Base-by-base conservation (phyloP, 169 alveolate genomes). In the Amoebophrya sp. region DNA sequence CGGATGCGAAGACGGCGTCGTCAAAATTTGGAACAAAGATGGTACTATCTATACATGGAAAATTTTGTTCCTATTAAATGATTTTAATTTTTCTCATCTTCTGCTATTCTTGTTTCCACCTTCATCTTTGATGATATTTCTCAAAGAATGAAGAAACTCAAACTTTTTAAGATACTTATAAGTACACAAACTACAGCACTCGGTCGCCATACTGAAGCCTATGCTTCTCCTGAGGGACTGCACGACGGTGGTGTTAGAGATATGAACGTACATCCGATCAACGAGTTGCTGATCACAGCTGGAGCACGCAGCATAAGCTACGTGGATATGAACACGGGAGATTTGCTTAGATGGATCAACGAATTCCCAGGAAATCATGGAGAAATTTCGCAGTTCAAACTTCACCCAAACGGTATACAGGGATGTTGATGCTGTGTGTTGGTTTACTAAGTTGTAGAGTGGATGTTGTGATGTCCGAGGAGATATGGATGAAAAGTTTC, bases 371-470 rank as follows among this genome's bases (percentile, higher is more conserved):
- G 33, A 10, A 29, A 26, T 36, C 39, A 65, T 10, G 83, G n/a
- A 0, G 33, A 0, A 29, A 18, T 65, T 36, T 6, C 12, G 26
- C 83, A 65, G 26, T 65, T 65, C 83, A 65, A 65, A 65, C 33
- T 65, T 6, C 83, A 65, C 83, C 83, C 83, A 18, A 65, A 65
- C 83, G 83, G 83, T 65, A 65, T 65, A 26, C n/a, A n/a, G n/a
- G n/a, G n/a, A n/a, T n/a, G n/a, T n/a, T n/a, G n/a, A n/a, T n/a
- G n/a, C n/a, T n/a, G n/a, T n/a, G n/a, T n/a, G n/a, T n/a, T n/a
- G n/a, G n/a, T n/a, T n/a, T n/a, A n/a, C n/a, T n/a, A n/a, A n/a
- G n/a, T n/a, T n/a, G n/a, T n/a, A n/a, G n/a, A n/a, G n/a, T n/a
- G n/a, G n/a, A n/a, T n/a, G n/a, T n/a, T n/a, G n/a, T n/a, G n/a